Conservation (phyloP, 371 early-diverging fungal species). For the Dichotomocladium elegans region DNA sequence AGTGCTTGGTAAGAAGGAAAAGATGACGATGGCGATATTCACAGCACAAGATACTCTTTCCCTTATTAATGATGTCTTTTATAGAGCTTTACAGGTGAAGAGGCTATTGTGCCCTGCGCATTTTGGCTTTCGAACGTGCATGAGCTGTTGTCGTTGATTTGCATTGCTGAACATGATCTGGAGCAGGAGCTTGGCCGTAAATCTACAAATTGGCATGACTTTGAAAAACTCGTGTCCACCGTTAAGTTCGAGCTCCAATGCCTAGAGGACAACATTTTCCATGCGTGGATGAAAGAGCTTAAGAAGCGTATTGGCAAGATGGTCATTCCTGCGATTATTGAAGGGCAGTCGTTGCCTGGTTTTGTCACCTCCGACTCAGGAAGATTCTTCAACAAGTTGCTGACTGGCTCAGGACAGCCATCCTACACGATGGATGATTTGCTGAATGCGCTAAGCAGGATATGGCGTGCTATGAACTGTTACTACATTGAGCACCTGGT, state of each 20-base stretch:
- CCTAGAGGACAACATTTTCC: slow-evolving; percentile 65
- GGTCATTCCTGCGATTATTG: slow-evolving; percentile 90
- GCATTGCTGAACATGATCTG: slow-evolving; percentile 31
- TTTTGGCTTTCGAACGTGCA: slow-evolving; percentile 96
- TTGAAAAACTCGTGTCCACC: slow-evolving; percentile 51
- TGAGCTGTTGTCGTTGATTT: slow-evolving; percentile 76
- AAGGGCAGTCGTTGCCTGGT: slow-evolving; percentile 86
- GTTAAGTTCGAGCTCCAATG: slow-evolving; percentile 67
- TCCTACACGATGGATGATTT: slow-evolving; percentile 88
- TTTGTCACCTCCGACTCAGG: slow-evolving; percentile 81
- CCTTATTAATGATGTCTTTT: not conserved
- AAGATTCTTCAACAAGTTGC: slow-evolving; percentile 75
- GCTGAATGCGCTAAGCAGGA: slow-evolving; percentile 84
- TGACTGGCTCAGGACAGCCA: slow-evolving; percentile 67
- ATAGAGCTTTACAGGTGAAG: slow-evolving; percentile 46
- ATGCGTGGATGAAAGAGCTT: slow-evolving; percentile 90
- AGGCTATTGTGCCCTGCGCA: slow-evolving; percentile 58
- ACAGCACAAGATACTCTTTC: not conserved
- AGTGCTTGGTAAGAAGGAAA: slow-evolving; percentile 46
- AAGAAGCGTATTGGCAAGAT: slow-evolving; percentile 89
- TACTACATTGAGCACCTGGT: slow-evolving; percentile 87
- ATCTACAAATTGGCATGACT: slow-evolving; percentile 36
- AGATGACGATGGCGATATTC: not conserved
- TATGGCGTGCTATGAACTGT: slow-evolving; percentile 89
- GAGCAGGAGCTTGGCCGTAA: slow-evolving; percentile 24